Evolutionary conservation across 2,329 filamentous ascomycete genomes (phyloP).

Genomic region (Byssochlamys sp.): DNA sequence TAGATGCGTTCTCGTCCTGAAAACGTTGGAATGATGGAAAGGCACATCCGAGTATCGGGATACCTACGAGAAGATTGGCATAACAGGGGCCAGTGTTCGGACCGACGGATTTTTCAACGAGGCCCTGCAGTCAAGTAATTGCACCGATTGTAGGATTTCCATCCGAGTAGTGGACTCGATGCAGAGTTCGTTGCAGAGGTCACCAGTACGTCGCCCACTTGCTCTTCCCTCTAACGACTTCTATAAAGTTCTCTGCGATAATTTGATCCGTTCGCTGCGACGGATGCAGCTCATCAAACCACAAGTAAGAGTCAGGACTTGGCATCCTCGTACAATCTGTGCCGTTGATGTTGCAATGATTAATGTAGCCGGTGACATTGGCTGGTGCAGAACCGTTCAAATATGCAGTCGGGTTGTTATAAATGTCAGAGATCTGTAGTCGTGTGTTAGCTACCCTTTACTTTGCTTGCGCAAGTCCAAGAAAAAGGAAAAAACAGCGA

Average conservation of each 20-base stretch:
- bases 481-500: background rate
- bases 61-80: no score
- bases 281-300: conserved; percentile 67
- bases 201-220: conserved; percentile 20
- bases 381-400: conserved; percentile 47
- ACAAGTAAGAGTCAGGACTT: background rate
- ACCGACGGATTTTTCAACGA: no score
- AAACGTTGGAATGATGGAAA: no score
- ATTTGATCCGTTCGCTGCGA: conserved; percentile 53
- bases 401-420: conserved; percentile 50
- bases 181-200: background rate
- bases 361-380: conserved; percentile 52
- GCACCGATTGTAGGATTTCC: background rate
- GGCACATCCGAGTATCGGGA: no score
- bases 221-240: conserved; percentile 42
- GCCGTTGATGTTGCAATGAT: conserved; percentile 42
- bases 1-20: no score
- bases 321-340: conserved; percentile 31
- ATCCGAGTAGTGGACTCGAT: background rate
- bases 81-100: no score
- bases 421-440: conserved; percentile 52
- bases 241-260: conserved; percentile 48
- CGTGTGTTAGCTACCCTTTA: background rate
- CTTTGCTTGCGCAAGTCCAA: background rate
- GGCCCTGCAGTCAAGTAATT: background rate